Conservation (phyloP, 108 stramenopile genomes). For the Cylindrotheca fusiformis region DNA sequence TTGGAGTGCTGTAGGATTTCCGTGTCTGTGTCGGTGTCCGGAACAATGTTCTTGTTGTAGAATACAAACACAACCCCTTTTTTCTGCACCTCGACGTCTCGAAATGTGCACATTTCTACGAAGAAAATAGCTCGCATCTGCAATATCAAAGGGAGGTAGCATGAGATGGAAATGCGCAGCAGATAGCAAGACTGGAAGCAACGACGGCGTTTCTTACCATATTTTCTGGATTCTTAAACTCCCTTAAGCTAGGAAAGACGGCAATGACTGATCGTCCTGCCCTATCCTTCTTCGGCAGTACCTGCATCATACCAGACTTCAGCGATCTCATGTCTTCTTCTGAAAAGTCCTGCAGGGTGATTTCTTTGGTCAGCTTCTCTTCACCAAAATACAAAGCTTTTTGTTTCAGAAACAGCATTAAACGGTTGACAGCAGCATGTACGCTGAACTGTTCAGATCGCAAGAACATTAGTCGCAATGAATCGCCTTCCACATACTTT, state of each 20-base stretch:
- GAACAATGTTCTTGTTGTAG: too few species aligned
- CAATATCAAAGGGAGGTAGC: too few species aligned
- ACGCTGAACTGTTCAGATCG: constrained; percentile 15
- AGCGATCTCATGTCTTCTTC: constrained; percentile 13
- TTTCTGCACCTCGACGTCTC: background rate
- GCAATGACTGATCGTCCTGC: constrained; percentile 16
- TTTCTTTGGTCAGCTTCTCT: constrained; percentile 10
- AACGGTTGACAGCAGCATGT: constrained; percentile 6
- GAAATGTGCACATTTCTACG: background rate
- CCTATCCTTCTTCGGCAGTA: constrained; percentile 13
- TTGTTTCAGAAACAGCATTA: constrained; percentile 3
- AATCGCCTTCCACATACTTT: constrained; percentile 11
- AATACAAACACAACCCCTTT: background rate
- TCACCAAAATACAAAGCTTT: constrained; percentile 14
- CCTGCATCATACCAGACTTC: constrained; percentile 6
- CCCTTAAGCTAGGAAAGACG: constrained; percentile 2
- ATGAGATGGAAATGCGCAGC: too few species aligned
- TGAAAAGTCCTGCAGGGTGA: constrained; percentile 6
- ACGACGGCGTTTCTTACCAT: too few species aligned
- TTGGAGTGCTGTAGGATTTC: background rate
- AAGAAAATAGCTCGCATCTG: background rate
- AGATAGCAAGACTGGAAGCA: too few species aligned
- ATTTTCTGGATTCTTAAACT: background rate
- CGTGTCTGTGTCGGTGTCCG: background rate
- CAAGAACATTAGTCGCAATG: constrained; percentile 25